Evolutionary conservation across 306 rosid genomes (phyloP), one percentile per base, ranked within the genome.

Genomic region (Gastrolobium villosum): DNA sequence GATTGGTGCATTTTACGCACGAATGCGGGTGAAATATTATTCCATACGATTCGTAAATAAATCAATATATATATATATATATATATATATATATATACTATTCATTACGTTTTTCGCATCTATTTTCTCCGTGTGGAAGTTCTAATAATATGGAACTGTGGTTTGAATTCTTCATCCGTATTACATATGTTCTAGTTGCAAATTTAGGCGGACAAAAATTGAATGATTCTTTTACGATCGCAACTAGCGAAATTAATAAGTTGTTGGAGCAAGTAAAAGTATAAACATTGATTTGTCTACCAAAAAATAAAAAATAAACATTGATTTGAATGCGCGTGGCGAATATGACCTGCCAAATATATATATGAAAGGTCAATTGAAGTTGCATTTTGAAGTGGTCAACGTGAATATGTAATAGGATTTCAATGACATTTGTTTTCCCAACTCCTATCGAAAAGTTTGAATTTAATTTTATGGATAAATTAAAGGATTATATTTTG

Each of bases 181-280:
- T 2, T 6, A 9, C 20, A 40, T 36, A 44, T 44, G 4, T 67
- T 46, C 9, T 13, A 46, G 81, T 14, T 31, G 3, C 9, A 34
- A 75, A 48, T 11, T 77, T 55, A 10, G 5, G 41, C 7, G 41
- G 8, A 3, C n/a, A 0, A 10, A 41, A 15, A 5, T 78, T 67
- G 62, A 79, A 70, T 28, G 44, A n/a, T 30, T 59, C 45, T 8
- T 28, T 49, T 31, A 4, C 14, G 34, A 57, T 72, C 14, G n/a
- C 11, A 50, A 6, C 37, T 72, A 34, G 44, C 7, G 41, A 72
- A 34, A 80, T 53, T 15, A 64, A 41, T 11, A 32, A 64, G 74
- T 65, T n/a, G 74, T 80, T 64, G 43, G 66, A 20, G 50, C 74
- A 31, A 31, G 79, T 43, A 71, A 79, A 62, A 71, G 5, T 32